Conservation (phyloP, 1,139 yeast genomes). For the Geotrichum carabidarum region DNA sequence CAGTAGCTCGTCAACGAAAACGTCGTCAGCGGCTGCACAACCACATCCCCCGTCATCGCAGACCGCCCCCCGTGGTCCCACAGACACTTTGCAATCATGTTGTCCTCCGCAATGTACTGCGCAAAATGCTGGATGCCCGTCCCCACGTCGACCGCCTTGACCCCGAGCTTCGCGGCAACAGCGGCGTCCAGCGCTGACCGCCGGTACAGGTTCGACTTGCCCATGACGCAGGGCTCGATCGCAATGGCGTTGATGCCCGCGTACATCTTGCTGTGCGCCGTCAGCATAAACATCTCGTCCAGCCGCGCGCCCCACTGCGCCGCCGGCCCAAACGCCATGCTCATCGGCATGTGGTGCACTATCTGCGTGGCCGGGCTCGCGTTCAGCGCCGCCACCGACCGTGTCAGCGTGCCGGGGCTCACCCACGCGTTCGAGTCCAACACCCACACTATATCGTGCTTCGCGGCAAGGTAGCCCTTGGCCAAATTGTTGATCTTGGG, state of each 20-base stretch:
- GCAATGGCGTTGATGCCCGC: conserved; percentile 67
- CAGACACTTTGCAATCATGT: conserved; percentile 82
- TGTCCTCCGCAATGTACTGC: conserved; percentile 84
- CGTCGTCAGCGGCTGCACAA: conserved; percentile 66
- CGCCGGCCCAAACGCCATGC: conserved; percentile 42
- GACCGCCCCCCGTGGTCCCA: conserved; percentile 77
- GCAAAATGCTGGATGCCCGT: conserved; percentile 68
- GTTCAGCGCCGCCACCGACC: conserved; percentile 54
- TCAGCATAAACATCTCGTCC: conserved; percentile 80
- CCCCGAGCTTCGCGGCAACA: conserved; percentile 36
- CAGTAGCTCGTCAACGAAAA: conserved; percentile 52
- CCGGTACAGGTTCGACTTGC: conserved; percentile 80
- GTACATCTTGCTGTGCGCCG: conserved; percentile 83
- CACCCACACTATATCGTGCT: conserved; percentile 77
- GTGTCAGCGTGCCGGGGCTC: conserved; percentile 55
- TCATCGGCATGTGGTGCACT: conserved; percentile 77
- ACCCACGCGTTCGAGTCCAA: conserved; percentile 87
- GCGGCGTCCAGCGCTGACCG: conserved; percentile 64
- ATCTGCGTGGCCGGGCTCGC: conserved; percentile 44
- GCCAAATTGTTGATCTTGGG: conserved; percentile 85
- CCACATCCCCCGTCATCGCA: conserved; percentile 73
- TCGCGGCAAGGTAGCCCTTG: conserved; percentile 66
- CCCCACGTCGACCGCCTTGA: conserved; percentile 21
- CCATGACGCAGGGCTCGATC: conserved; percentile 89
- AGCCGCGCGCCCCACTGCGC: conserved; percentile 56